A percentile compares a stretch with the other conserved stretches of the same genome.
These are phyloP conservation scores for Plasmodium sp. DNA, from an alignment of 169 alveolate species.

Conservation along the genomic window DNA sequence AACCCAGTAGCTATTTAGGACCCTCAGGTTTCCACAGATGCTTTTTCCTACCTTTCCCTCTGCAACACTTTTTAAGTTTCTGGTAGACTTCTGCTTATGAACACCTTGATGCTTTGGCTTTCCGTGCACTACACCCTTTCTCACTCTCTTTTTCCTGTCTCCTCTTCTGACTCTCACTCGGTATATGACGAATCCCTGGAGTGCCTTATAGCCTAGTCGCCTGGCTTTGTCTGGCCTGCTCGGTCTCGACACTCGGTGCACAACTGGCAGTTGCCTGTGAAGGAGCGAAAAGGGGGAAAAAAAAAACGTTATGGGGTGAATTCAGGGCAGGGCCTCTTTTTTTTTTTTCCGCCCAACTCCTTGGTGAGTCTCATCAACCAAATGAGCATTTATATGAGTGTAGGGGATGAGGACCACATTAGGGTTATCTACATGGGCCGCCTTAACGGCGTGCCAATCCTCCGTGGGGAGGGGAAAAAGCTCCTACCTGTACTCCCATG, in stretches of 20 bases:
- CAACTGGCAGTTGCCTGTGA: slow-evolving; percentile 96
- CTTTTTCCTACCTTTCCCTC: slow-evolving; percentile 99
- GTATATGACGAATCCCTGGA: slow-evolving; percentile 99
- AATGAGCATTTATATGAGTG: background rate
- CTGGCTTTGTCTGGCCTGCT: slow-evolving; percentile 98
- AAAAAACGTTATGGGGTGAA: background rate
- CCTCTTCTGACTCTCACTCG: slow-evolving; percentile 99
- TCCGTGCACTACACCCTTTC: slow-evolving; percentile 99
- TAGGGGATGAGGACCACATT: background rate
- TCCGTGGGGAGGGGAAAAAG: background rate
- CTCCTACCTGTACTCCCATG: slow-evolving; percentile 97
- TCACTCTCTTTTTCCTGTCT: slow-evolving; percentile 98
- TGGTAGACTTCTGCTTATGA: slow-evolving; percentile 95
- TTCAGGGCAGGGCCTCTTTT: background rate
- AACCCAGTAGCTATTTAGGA: slow-evolving; percentile 99
- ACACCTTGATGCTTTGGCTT: slow-evolving; percentile 99
- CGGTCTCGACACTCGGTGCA: slow-evolving; percentile 95
- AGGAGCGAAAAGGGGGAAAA: background rate
- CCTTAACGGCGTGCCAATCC: background rate
- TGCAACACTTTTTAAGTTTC: slow-evolving; percentile 97
- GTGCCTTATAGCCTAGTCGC: slow-evolving; percentile 99
- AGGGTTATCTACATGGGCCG: background rate
- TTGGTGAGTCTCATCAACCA: background rate
- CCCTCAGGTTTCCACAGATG: slow-evolving; percentile 96
- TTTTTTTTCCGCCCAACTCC: background rate